These are phyloP conservation scores for Diaporthe sp. DNA, from an alignment of 2,329 filamentous ascomycete species.

Conservation along the genomic window DNA sequence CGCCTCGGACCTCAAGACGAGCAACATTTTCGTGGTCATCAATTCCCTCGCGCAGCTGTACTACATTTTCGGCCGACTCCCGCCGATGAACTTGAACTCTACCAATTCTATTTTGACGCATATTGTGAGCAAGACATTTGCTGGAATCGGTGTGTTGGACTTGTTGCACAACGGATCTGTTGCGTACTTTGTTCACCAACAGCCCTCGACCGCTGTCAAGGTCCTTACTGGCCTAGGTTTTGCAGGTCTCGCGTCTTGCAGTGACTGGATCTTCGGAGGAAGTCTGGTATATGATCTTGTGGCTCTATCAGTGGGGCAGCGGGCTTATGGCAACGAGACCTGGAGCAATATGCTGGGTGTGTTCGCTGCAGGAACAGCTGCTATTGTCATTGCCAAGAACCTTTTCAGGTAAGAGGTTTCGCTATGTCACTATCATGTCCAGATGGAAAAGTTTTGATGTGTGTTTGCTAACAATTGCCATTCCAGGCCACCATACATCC, in stretches of 20 bases:
- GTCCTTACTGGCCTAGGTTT: slow-evolving; percentile 64
- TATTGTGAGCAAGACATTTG: slow-evolving; percentile 68
- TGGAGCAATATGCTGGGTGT: slow-evolving; percentile 63
- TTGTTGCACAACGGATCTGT: slow-evolving; percentile 68
- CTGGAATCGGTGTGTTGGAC: slow-evolving; percentile 69
- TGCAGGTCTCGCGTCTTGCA: slow-evolving; percentile 56
- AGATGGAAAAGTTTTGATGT: too few relatives aligned
- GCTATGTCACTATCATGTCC: background rate
- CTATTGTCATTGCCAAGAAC: slow-evolving; percentile 64
- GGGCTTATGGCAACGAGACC: slow-evolving; percentile 49
- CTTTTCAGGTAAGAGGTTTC: slow-evolving; percentile 53
- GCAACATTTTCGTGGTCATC: slow-evolving; percentile 66
- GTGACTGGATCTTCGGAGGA: slow-evolving; percentile 70
- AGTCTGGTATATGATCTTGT: slow-evolving; percentile 69
- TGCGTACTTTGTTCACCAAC: slow-evolving; percentile 62
- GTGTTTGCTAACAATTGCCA: background rate
- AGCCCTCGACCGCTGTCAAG: slow-evolving; percentile 58
- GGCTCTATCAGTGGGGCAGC: slow-evolving; percentile 64
- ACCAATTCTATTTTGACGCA: slow-evolving; percentile 66
- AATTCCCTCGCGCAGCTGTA: slow-evolving; percentile 66
- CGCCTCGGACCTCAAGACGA: slow-evolving; percentile 56
- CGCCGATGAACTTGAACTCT: slow-evolving; percentile 59
- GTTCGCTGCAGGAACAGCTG: slow-evolving; percentile 62
- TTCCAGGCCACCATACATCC: slow-evolving; percentile 35
- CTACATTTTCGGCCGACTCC: slow-evolving; percentile 61